Evolutionary conservation across 1,284 basidiomycete species (phyloP).

Genomic region (Sanghuangporus sanghuang): DNA sequence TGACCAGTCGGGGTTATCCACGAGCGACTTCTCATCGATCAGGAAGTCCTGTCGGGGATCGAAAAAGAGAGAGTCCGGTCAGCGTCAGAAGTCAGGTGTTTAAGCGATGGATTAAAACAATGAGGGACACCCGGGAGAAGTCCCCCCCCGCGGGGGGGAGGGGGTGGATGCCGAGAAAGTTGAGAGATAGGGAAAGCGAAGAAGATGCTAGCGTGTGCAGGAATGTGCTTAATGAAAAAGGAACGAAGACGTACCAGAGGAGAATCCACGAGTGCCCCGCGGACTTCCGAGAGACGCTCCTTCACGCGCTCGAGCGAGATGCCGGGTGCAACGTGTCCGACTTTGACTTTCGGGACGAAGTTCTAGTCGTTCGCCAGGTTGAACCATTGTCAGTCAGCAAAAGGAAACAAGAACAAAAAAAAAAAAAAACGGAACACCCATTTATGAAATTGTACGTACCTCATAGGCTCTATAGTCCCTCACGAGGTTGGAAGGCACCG

Average conservation of each 20-base stretch:
- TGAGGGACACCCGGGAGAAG: not conserved
- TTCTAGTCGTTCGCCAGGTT: slow-evolving; percentile 35
- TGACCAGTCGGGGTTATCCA: slow-evolving; percentile 67
- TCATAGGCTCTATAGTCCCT: slow-evolving; percentile 75
- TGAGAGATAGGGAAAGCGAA: not conserved
- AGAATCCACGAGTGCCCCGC: slow-evolving; percentile 70
- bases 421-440: too few relatives aligned
- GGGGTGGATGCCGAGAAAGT: not conserved
- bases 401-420: slow-evolving; percentile 15
- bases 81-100: not conserved
- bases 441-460: slow-evolving; percentile 40
- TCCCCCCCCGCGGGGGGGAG: too few relatives aligned
- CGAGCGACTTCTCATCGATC: slow-evolving; percentile 70
- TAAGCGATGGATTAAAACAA: not conserved
- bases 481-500: slow-evolving; percentile 79
- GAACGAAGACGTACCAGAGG: slow-evolving; percentile 52
- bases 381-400: not conserved
- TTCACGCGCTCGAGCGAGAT: slow-evolving; percentile 66
- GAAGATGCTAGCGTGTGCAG: not conserved
- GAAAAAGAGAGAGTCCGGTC: not conserved
- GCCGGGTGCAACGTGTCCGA: slow-evolving; percentile 75
- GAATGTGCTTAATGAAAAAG: not conserved
- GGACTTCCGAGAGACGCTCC: slow-evolving; percentile 63
- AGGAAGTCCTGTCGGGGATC: slow-evolving; percentile 60
- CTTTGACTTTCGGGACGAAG: slow-evolving; percentile 72